Percentiles rank a stretch among this genome's conserved stretches.
phyloP scores from a whole-genome alignment of 257 asterid species.

The Lycium barbarum region DNA sequence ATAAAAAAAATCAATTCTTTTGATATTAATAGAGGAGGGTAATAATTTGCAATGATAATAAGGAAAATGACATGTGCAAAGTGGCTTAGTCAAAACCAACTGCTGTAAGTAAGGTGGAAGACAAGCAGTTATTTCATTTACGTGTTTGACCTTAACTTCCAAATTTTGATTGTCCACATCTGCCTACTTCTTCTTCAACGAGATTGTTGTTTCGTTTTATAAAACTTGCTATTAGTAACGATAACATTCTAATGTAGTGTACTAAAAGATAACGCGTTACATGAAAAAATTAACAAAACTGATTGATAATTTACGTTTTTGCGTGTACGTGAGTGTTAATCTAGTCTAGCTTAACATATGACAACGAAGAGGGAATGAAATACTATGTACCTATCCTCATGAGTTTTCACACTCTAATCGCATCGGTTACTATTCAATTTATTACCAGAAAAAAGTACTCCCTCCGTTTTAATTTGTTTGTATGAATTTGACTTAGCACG shows the following conservation, averaged over 20 bases:
- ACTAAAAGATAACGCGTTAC: not conserved
- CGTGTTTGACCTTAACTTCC: constrained; percentile 25
- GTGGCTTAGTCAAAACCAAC: constrained; percentile 25
- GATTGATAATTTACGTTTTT: not conserved
- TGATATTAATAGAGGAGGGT: not conserved
- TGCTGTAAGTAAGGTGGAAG: not conserved
- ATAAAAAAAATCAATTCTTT: no score
- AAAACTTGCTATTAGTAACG: not conserved
- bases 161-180: not conserved
- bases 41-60: not conserved
- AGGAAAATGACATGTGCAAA: not conserved
- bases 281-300: not conserved
- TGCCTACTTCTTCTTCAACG: not conserved
- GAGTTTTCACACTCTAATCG: not conserved
- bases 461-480: no score
- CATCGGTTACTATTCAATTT: not conserved
- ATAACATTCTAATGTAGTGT: not conserved
- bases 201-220: not conserved
- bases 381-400: not conserved
- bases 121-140: not conserved
- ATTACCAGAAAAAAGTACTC: no score
- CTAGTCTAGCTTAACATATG: not conserved
- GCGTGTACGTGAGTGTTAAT: not conserved
- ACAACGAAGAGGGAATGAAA: not conserved
- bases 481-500: no score